Evolutionary conservation across 768 basidiomycete species (phyloP), one percentile per base, ranked within the genome.

Genomic region (Rhizopogon sp.): DNA sequence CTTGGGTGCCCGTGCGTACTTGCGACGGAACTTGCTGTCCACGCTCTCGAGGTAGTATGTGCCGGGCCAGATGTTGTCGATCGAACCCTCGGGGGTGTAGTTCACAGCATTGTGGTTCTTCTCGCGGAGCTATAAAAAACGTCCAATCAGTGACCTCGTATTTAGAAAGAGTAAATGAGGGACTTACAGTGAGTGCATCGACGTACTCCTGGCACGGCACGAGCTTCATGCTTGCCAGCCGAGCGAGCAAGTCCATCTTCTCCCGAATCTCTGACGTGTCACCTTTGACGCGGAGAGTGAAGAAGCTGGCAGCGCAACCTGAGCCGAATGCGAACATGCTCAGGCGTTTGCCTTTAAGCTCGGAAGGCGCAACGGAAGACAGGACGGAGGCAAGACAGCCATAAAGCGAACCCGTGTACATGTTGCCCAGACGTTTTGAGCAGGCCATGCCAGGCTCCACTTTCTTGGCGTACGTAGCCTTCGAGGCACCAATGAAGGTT

Each of bases 381-480:
- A 99, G 67, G 29, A 98, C 77, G 7, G 90, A 93, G 39, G 95
- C 90, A 56, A 99, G 84, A 61, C 93, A 94, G 43, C 93, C 94
- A 68, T 95, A 98, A 10, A 99, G 79, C 14, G 93, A 95, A 13
- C 88, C 97, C 11, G 97, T 96, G 80, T 99, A 98, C 88, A 94
- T 96, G 84, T 99, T 98, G 13, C 97, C 97, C 60, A 96, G 83
- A 43, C 94, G 86, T 66, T 84, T 83, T 28, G 94, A 93, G 76
- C 87, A 89, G 54, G 85, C 83, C 84, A 96, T 94, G 25, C 78
- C 80, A 7, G 93, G 90, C 59, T 83, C 83, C 17, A 93, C 88
- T 66, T 87, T 85, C 58, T 79, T 74, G 56, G 81, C 79, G 73
- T 93, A 97, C 17, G 80, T 78, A 7, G 79, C 71, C 68, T 93